Percentiles rank a stretch among this genome's conserved stretches.
phyloP scores from a whole-genome alignment of 1,284 basidiomycete species.

The Trametes versicolor region DNA sequence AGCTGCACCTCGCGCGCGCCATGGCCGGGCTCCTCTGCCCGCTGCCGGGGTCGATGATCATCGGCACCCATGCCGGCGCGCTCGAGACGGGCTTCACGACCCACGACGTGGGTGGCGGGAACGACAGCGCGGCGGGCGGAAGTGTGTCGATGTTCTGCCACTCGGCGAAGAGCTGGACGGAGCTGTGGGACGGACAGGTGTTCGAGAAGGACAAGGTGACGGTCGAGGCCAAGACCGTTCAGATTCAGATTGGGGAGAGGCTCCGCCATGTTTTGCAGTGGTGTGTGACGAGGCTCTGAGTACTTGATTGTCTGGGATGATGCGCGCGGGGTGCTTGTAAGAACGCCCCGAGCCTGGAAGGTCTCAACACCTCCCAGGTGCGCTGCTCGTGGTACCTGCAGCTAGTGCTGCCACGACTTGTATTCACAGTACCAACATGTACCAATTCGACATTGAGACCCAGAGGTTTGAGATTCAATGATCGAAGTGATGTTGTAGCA shows the following conservation, averaged over 20 bases:
- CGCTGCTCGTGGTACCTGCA: too few species aligned
- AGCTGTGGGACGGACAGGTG: slow-evolving; percentile 54
- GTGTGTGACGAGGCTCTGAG: slow-evolving; percentile 35
- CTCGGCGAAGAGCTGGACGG: slow-evolving; percentile 51
- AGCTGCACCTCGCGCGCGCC: slow-evolving; percentile 50
- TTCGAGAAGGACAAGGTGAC: slow-evolving; percentile 50
- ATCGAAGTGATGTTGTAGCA: too few species aligned
- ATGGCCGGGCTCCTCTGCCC: slow-evolving; percentile 52
- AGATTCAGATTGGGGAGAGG: background rate
- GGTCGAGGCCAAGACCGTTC: slow-evolving; percentile 41
- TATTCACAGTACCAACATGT: too few species aligned
- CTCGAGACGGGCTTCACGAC: slow-evolving; percentile 38
- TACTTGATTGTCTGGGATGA: background rate
- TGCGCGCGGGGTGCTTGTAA: background rate
- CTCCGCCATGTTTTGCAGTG: slow-evolving; percentile 33
- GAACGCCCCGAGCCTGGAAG: too few species aligned
- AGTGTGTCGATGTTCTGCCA: slow-evolving; percentile 44
- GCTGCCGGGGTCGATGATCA: slow-evolving; percentile 48
- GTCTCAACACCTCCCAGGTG: too few species aligned
- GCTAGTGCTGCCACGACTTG: too few species aligned
- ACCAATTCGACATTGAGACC: too few species aligned
- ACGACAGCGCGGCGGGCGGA: background rate
- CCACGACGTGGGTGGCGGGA: slow-evolving; percentile 11
- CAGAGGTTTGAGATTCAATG: too few species aligned
- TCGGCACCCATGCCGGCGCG: slow-evolving; percentile 44